Conservation (phyloP, 2,329 filamentous ascomycete species). For the Amesomyces nigricolor region DNA sequence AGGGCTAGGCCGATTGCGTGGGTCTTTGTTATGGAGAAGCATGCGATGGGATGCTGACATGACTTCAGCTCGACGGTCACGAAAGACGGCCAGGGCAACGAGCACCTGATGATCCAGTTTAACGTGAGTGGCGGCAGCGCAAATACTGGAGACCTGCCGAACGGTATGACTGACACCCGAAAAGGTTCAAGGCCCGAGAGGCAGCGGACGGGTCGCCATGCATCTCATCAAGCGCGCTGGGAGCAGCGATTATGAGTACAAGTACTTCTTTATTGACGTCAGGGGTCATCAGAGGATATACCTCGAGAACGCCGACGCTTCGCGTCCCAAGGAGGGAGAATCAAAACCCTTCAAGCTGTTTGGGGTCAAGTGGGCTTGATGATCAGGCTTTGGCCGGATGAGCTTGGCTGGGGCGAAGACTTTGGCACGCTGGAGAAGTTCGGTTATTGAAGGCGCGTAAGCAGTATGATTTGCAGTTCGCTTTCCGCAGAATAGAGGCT, state of each 20-base stretch:
- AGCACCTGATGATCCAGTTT: conserved; percentile 82
- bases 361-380: conserved; percentile 53
- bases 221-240: conserved; percentile 68
- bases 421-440: no score
- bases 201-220: conserved; percentile 66
- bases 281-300: conserved; percentile 62
- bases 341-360: conserved; percentile 51
- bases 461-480: neutral
- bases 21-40: conserved; percentile 18
- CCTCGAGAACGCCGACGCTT: conserved; percentile 54
- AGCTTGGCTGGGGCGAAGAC: no score
- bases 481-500: neutral
- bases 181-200: conserved; percentile 70
- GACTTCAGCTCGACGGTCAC: conserved; percentile 54
- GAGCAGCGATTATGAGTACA: conserved; percentile 67
- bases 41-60: neutral
- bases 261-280: conserved; percentile 74
- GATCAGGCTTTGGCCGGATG: no score
- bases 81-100: conserved; percentile 67
- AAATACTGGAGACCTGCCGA: neutral
- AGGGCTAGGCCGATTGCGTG: conserved; percentile 58
- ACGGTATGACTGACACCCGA: conserved; percentile 24
- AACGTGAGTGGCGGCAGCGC: conserved; percentile 49
- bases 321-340: conserved; percentile 27
- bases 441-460: neutral